phyloP scores from a whole-genome alignment of 2,329 filamentous ascomycete genomes.

The Colletotrichum shisoi region DNA sequence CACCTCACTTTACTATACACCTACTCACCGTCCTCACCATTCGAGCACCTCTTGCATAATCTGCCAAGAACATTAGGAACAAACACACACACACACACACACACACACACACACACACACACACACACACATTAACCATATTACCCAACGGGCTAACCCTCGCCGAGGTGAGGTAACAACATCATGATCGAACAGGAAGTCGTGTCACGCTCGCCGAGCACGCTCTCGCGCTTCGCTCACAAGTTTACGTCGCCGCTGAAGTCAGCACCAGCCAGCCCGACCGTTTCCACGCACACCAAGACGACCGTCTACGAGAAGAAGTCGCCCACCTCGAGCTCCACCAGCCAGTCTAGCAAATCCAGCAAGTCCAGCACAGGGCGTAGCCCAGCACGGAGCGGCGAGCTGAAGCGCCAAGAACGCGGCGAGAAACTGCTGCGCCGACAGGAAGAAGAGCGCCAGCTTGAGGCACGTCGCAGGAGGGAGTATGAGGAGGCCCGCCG shows the following conservation, averaged over 20 bases:
- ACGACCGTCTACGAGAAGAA: conserved; percentile 32
- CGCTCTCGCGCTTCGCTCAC: conserved; percentile 41
- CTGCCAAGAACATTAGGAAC: conserved; percentile 4
- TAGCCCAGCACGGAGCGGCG: conserved; percentile 25
- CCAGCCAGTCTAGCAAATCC: conserved; percentile 26
- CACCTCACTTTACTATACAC: neutral
- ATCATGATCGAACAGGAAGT: conserved; percentile 10
- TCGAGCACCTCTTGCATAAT: neutral
- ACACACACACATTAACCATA: too few relatives aligned
- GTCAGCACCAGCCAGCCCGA: neutral
- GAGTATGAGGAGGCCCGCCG: conserved; percentile 32
- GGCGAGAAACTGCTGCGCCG: conserved; percentile 25
- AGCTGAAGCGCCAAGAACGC: conserved; percentile 29
- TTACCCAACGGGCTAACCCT: too few relatives aligned
- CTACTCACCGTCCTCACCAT: neutral
- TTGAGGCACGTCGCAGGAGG: conserved; percentile 25
- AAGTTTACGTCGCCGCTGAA: conserved; percentile 31
- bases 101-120: neutral
- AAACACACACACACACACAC: neutral
- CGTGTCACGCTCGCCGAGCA: conserved; percentile 23
- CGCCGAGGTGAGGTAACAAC: too few relatives aligned
- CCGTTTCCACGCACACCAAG: conserved; percentile 4
- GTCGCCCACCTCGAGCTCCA: neutral
- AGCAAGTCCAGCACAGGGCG: conserved; percentile 29
- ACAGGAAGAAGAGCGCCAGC: conserved; percentile 26